Evolutionary conservation across 139 green algal species (phyloP), one percentile per base, ranked within the genome.

Genomic region (Zygnema cylindricum): DNA sequence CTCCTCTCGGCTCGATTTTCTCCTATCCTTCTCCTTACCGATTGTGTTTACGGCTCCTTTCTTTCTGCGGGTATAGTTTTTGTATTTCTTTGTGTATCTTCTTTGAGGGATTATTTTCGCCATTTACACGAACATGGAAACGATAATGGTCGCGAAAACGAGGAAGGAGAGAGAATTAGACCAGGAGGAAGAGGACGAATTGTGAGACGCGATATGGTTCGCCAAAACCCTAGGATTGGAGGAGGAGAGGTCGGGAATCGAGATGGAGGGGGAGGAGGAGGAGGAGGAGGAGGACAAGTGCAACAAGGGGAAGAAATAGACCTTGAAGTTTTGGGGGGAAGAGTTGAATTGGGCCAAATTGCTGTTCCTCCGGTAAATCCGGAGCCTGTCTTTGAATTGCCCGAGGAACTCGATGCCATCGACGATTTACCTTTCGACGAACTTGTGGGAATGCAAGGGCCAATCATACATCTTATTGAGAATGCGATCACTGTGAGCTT

Each of bases 391-490:
- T 63, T 63, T 23, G 77, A 91, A 82, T 1, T 91, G n/a, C 77
- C 82, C 30, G 86, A 93, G 69, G 55, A 89, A 25, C 33, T 43
- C 0, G 88, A 91, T 54, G 40, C 33, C 2, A 88, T 73, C 33
- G 89, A 90, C 7, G 92, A 95, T 69, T 69, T 95, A 69, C 89
- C 93, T 0, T 92, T 95, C 78, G 93, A 95, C 42, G 93, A 95
- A 81, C 87, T 95, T 25, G 81, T 95, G 21, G 93, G 93, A 21
- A 75, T 95, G 78, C 90, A 89, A 36, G 92, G 92, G 32, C 92
- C 92, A 1, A 25, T 90, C 0, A 25, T 90, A 22, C 89, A 81
- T 43, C 82, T 94, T 39, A 69, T 94, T 39, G 89, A 94, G 57
- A 94, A 95, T 39, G 92, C 93, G 36, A 83, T 83, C 33, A 93